Evolutionary conservation across 257 asterid genomes (phyloP).

Genomic region (Craterostigma plantagineum): DNA sequence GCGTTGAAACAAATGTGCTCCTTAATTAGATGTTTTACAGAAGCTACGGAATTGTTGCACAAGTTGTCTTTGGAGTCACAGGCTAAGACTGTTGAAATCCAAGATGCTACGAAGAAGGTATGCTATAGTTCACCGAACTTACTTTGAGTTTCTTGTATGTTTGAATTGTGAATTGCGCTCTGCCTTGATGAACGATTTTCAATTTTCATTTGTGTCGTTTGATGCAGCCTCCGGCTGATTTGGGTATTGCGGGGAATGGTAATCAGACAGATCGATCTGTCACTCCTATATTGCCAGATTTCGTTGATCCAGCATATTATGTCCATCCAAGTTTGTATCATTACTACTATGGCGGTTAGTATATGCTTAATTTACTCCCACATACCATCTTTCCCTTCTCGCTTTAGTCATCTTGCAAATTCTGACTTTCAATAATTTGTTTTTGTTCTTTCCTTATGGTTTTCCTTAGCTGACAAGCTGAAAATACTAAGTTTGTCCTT

Average conservation of each 20-base stretch:
- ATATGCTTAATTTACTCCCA: not conserved
- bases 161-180: not conserved
- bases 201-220: not conserved
- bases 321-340: conserved; percentile 30
- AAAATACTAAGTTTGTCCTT: not conserved
- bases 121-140: not conserved
- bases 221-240: conserved; percentile 24
- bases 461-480: not conserved
- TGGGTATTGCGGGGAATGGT: conserved; percentile 18
- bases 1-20: conserved; percentile 11
- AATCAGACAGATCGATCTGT: conserved; percentile 22
- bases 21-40: conserved; percentile 21
- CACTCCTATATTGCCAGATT: conserved; percentile 26
- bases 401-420: not conserved
- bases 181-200: not conserved
- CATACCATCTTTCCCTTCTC: not conserved
- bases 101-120: conserved; percentile 34
- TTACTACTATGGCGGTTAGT: conserved; percentile 27
- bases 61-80: conserved; percentile 41
- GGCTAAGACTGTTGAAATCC: conserved; percentile 21
- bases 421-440: not conserved
- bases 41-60: conserved; percentile 42
- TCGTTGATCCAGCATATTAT: conserved; percentile 26
- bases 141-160: not conserved
- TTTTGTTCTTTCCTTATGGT: not conserved